These are phyloP conservation scores for Lentinula detonsa DNA, from an alignment of 768 basidiomycete genomes.

Conservation along the genomic window DNA sequence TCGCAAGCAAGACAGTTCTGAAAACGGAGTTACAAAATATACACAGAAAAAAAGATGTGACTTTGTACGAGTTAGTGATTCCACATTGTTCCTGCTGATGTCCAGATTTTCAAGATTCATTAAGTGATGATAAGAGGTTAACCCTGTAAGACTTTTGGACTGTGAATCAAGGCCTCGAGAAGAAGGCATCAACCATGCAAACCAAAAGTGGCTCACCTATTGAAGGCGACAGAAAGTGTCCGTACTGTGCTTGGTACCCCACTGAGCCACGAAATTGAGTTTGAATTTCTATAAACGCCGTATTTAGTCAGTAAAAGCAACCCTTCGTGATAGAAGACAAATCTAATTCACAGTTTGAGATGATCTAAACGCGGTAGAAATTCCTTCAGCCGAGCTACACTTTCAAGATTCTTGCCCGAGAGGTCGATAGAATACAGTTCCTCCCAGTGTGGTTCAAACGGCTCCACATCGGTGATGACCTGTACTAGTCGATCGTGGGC, in stretches of 20 bases:
- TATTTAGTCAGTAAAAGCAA: not conserved
- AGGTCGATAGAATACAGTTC: constrained; percentile 69
- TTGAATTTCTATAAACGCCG: constrained; percentile 48
- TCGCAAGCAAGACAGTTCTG: constrained; percentile 79
- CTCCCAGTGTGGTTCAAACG: constrained; percentile 96
- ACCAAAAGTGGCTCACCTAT: constrained; percentile 42
- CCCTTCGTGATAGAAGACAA: not conserved
- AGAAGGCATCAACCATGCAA: not conserved
- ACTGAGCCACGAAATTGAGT: constrained; percentile 75
- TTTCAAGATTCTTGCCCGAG: constrained; percentile 65
- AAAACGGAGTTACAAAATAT: constrained; percentile 8
- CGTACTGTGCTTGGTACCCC: constrained; percentile 68
- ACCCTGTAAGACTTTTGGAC: constrained; percentile 60
- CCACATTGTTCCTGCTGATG: constrained; percentile 85
- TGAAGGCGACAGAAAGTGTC: constrained; percentile 73
- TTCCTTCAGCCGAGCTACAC: constrained; percentile 80
- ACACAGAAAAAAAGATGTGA: constrained; percentile 4
- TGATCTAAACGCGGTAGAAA: constrained; percentile 79
- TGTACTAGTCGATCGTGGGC: constrained; percentile 89
- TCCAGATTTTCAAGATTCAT: constrained; percentile 84
- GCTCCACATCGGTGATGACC: constrained; percentile 91
- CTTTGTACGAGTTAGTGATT: constrained; percentile 74
- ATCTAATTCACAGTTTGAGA: constrained; percentile 61
- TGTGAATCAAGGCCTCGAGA: constrained; percentile 8
- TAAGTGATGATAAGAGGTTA: constrained; percentile 88